Evolutionary conservation across 768 basidiomycete species (phyloP), one percentile per base, ranked within the genome.

Genomic region (Trametes gibbosa): DNA sequence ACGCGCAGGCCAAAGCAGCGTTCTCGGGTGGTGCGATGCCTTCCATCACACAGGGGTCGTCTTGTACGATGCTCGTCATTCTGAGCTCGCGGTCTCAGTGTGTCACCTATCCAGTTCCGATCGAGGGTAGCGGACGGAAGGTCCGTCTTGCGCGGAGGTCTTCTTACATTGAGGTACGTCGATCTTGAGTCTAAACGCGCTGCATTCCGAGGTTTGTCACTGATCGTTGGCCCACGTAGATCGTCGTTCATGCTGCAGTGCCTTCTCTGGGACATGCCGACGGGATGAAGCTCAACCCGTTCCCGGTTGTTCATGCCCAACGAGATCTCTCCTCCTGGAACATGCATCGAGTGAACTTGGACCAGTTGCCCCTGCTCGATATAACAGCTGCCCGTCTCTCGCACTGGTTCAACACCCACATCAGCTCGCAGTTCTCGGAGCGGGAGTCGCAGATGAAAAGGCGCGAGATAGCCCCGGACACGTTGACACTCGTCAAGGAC

Each of bases 141-240:
- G 63, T 77, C 13, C 76, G 81, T 7, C 64, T 85, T 34, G 84
- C 84, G 10, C 74, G 84, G 45, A 83, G 79, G 58, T 85, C 82
- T 0, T 75, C 65, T n/a, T 85, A 81, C 55, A 69, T 84, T 4
- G 75, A 72, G 64, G 73, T 73, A 23, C 1, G 66, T 61, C 3
- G 25, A 42, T 29, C n/a, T 37, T 37, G n/a, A 10, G 29, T 32
- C 29, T 32, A 4, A 32, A 32, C 4, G 10, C 10, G 10, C 29
- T 32, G 4, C 29, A 4, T 32, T 32, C 10, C 10, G 29, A 32
- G 10, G 29, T 32, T 5, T 32, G 10, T 32, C 29, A 32, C 29
- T 32, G 29, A 32, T 32, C 29, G 10, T 32, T 32, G 29, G 84
- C 62, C 63, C 67, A 74, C 76, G 29, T 32, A 66, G 71, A 70